Evolutionary conservation across 2,329 filamentous ascomycete species (phyloP), one percentile per base, ranked within the genome.

Genomic region (Raffaelea albimanens): DNA sequence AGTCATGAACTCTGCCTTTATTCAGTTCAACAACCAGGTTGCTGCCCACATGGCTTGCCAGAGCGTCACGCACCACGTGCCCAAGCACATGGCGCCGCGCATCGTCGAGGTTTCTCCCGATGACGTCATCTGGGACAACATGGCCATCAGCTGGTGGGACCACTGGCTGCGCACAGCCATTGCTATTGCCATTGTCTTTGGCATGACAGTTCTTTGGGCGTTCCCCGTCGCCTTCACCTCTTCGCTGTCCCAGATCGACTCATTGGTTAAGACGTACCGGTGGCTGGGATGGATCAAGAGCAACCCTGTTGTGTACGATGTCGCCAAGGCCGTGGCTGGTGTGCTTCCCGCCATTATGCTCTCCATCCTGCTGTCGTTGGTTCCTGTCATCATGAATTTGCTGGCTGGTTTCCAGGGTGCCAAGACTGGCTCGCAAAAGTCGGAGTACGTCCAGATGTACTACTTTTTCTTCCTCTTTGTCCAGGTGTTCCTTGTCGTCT

Each of bases 11-110:
- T 95, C 91, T 1, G 93, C 93, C 1, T 98, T 98, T 57, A 89
- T 98, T 52, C 93, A 98, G 61, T 98, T 98, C 73, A 95, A 98
- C 59, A 85, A 96, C 60, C 93, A 98, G 62, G 87, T 96, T 2
- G 90, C 91, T 5, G 93, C 93, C 0, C 93, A 98, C 59, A 97
- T 98, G 93, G 93, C 91, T 49, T 96, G 89, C 61, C 93, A 98
- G 62, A 82, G 87, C 43, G 75, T 94, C 41, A 89, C 85, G 36
- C 89, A 97, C 61, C 93, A 98, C 58, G 65, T 95, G 1, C 93
- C 93, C 1, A 87, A 87, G 57, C 86, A 95, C 41, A 98, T 98
- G 93, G 78, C 87, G 1, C 93, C 93, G 1, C 80, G 93, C 23
- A 77, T 87, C 38, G 85, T 95, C n/a, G 93, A 98, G 61, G 89